phyloP scores from a whole-genome alignment of 2,329 filamentous ascomycete species.

The Pseudopithomyces chartarum region DNA sequence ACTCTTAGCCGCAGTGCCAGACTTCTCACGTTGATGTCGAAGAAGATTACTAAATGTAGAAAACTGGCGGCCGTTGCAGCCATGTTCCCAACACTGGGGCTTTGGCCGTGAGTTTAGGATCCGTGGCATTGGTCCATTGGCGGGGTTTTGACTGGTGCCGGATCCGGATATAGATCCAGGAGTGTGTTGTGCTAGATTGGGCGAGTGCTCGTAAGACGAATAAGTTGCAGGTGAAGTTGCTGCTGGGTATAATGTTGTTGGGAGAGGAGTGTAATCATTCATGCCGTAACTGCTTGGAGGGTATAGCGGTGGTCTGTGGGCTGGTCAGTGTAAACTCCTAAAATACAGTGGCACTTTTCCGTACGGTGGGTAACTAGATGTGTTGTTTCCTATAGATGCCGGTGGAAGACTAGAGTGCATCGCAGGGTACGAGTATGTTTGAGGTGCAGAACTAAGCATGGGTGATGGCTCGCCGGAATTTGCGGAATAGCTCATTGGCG shows the following conservation, averaged over 20 bases:
- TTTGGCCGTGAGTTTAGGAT: constrained; percentile 82
- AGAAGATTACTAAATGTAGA: constrained; percentile 95
- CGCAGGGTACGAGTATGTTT: constrained; percentile 39
- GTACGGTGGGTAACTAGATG: constrained; percentile 41
- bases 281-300: constrained; percentile 41
- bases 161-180: constrained; percentile 27
- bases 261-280: constrained; percentile 39
- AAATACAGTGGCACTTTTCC: neutral
- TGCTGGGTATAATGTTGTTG: constrained; percentile 44
- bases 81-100: constrained; percentile 96
- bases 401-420: constrained; percentile 35
- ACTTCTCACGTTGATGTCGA: constrained; percentile 92
- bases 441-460: constrained; percentile 29
- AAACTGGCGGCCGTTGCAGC: constrained; percentile 93
- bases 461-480: constrained; percentile 23
- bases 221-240: constrained; percentile 38
- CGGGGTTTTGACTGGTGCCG: constrained; percentile 34
- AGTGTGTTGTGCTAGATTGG: constrained; percentile 25
- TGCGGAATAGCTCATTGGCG: constrained; percentile 28
- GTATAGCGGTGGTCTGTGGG: constrained; percentile 35
- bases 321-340: constrained; percentile 13
- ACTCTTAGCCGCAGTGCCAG: constrained; percentile 85
- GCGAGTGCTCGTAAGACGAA: constrained; percentile 35
- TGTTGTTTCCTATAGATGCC: constrained; percentile 34
- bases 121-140: constrained; percentile 49